Evolutionary conservation across 805 yeast genomes (phyloP), one percentile per base, ranked within the genome.

Genomic region (Ogataea pilisensis): DNA sequence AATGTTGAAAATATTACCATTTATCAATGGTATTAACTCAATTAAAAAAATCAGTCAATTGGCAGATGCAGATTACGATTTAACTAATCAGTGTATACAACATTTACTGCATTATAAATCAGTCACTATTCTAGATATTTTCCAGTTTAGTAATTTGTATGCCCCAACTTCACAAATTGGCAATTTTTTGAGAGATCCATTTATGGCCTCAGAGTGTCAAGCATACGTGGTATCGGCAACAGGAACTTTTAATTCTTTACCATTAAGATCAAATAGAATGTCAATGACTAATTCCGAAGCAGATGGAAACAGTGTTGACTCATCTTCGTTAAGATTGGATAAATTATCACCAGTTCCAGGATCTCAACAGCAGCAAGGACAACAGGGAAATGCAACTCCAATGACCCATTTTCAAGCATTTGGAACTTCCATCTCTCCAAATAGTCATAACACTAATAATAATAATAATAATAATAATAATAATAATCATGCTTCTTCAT

Each of bases 41-140:
- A 78, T 93, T 16, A 71, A 78, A 28, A 73, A 75, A 41, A 91
- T 95, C 29, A 78, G 95, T 16, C 77, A 78, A 38, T 62, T 89
- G 38, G 87, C 96, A 2, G 80, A 85, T 53, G 83, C 96, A 29
- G 95, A 89, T 55, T 81, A 80, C 49, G 68, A 73, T 16, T 68
- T 91, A 37, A 87, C 95, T 2, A 77, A 80, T 40, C 89, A 85
- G 55, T 90, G 97, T 58, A 80, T 95, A 28, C 95, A 86, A 61
- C 97, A 93, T 64, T 68, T 93, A 39, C 75, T 90, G 67, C 95
- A 91, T 61, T 93, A 91, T 64, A 82, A 82, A 49, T 86, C 97
- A 51, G 80, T 93, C 24, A 76, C 83, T 12, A 72, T 90, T 8
- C 70, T 86, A 12, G 98, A 91, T 57, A 78, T 93, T 13, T 91